These are phyloP conservation scores for Penicillium sp. DNA, from an alignment of 2,329 filamentous ascomycete species.

Conservation along the genomic window DNA sequence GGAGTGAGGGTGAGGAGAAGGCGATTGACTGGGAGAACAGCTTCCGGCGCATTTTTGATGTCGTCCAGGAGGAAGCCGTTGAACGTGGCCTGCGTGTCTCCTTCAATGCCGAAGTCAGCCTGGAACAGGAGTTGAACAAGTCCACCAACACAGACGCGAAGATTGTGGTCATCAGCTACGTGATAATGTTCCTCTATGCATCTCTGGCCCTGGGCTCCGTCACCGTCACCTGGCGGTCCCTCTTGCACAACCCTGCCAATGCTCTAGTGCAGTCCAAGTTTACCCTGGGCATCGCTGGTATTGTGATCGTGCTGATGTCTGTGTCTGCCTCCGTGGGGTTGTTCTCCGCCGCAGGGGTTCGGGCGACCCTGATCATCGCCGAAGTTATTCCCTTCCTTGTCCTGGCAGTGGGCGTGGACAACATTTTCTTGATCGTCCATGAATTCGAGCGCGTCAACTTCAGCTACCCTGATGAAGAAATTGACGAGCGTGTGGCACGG, in stretches of 20 bases:
- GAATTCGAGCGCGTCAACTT: slow-evolving; percentile 95
- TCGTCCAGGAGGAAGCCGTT: slow-evolving; percentile 78
- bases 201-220: slow-evolving; percentile 90
- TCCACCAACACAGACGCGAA: slow-evolving; percentile 98
- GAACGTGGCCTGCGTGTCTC: slow-evolving; percentile 82
- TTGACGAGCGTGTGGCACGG: slow-evolving; percentile 83
- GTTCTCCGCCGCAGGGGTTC: slow-evolving; percentile 89
- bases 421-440: slow-evolving; percentile 98
- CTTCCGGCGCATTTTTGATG: slow-evolving; percentile 72
- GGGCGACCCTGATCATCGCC: slow-evolving; percentile 95
- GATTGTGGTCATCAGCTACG: slow-evolving; percentile 93
- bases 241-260: slow-evolving; percentile 80
- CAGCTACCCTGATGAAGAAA: slow-evolving; percentile 84
- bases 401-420: slow-evolving; percentile 94
- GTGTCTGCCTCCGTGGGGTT: slow-evolving; percentile 93
- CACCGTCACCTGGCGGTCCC: slow-evolving; percentile 73
- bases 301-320: slow-evolving; percentile 95
- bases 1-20: slow-evolving; percentile 67
- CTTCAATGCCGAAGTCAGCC: slow-evolving; percentile 92
- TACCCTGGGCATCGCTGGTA: slow-evolving; percentile 89
- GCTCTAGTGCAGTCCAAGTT: slow-evolving; percentile 96
- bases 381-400: slow-evolving; percentile 99
- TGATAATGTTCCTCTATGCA: slow-evolving; percentile 98
- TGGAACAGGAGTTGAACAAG: slow-evolving; percentile 96
- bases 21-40: slow-evolving; percentile 90